A percentile compares a stretch with the other conserved stretches of the same genome.
Conservation (phyloP, 306 rosid species). For the Glycine tomentella region DNA sequence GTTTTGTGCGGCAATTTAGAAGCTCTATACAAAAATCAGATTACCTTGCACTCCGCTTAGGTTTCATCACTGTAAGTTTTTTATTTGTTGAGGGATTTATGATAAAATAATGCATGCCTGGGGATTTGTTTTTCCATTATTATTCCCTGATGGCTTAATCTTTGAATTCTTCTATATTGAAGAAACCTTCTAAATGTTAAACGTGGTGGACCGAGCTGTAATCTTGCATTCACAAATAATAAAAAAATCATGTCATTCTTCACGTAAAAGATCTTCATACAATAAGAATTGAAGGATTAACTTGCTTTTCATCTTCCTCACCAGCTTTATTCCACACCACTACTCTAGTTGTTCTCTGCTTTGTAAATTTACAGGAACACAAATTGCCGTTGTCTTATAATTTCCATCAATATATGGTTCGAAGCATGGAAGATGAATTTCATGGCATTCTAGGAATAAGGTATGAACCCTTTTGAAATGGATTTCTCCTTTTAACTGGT, state of each 20-base stretch:
- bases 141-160: background rate
- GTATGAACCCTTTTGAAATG: conserved; percentile 51
- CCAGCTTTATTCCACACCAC: conserved; percentile 18
- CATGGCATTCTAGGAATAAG: conserved; percentile 97
- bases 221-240: conserved; percentile 14
- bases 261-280: conserved; percentile 2
- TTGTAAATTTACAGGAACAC: conserved; percentile 71
- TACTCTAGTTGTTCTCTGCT: conserved; percentile 38
- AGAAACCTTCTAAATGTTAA: conserved; percentile 10
- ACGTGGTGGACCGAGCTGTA: background rate
- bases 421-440: conserved; percentile 99
- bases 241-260: background rate
- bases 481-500: conserved; percentile 22
- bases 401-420: conserved; percentile 86
- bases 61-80: conserved; percentile 81
- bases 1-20: conserved; percentile 88
- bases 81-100: background rate
- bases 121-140: background rate
- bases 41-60: conserved; percentile 93
- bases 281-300: background rate
- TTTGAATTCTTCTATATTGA: background rate
- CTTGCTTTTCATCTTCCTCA: conserved; percentile 2
- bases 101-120: background rate
- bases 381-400: conserved; percentile 80
- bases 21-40: conserved; percentile 85